Percentiles rank a stretch among this genome's conserved stretches.
Conservation (phyloP, 2,329 filamentous ascomycete species). For the Lomentospora prolificans region DNA sequence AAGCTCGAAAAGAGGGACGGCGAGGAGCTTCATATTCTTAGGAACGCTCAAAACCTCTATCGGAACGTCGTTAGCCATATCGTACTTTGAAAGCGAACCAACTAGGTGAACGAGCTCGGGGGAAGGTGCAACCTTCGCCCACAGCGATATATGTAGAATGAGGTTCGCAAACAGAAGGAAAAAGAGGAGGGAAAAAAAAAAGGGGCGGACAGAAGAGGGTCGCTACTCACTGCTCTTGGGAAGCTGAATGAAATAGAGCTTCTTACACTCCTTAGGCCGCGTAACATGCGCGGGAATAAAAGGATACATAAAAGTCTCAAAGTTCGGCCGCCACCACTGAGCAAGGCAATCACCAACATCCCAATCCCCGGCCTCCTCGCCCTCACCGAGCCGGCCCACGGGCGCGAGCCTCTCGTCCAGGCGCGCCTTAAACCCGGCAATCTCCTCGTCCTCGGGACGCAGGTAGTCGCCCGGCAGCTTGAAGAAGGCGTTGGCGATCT, state of each 20-base stretch:
- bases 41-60: conserved; percentile 89
- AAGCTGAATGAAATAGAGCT: conserved; percentile 93
- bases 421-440: conserved; percentile 86
- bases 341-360: conserved; percentile 88
- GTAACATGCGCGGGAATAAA: conserved; percentile 96
- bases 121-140: too few species aligned
- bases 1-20: conserved; percentile 91
- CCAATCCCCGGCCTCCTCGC: conserved; percentile 74
- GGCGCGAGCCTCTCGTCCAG: conserved; percentile 91
- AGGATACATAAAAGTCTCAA: conserved; percentile 99
- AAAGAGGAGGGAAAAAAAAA: not conserved
- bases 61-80: not conserved
- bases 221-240: conserved; percentile 81
- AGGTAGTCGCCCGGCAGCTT: conserved; percentile 97
- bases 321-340: conserved; percentile 98
- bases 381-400: conserved; percentile 76
- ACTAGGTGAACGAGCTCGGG: too few species aligned
- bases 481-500: conserved; percentile 99
- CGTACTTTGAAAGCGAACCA: too few species aligned
- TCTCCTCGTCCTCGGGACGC: conserved; percentile 77
- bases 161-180: too few species aligned
- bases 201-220: not conserved
- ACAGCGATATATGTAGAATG: too few species aligned
- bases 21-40: conserved; percentile 99
- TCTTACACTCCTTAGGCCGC: conserved; percentile 97